Conservation (phyloP, 176 grass and related monocot species). For the Zizania latifolia region DNA sequence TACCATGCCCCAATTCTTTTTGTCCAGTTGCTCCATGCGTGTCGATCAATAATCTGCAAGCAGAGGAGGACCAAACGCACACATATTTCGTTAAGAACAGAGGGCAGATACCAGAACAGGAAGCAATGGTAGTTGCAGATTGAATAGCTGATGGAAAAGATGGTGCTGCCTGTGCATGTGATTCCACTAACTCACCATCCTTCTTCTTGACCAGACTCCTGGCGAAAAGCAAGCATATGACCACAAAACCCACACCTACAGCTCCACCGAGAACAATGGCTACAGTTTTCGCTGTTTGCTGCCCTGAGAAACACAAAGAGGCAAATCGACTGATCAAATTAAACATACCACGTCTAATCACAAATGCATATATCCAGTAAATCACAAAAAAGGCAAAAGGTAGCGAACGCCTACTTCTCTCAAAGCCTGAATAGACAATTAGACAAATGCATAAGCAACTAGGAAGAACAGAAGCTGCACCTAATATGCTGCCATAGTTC, state of each 20-base stretch:
- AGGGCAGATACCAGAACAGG: background rate
- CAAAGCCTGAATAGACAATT: constrained; percentile 30
- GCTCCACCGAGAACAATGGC: constrained; percentile 95
- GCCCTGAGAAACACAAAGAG: constrained; percentile 44
- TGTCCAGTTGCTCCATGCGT: constrained; percentile 32
- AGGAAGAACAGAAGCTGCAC: constrained; percentile 12
- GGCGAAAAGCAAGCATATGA: constrained; percentile 95
- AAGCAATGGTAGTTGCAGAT: constrained; percentile 2
- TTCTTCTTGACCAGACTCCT: constrained; percentile 76
- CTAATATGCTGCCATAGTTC: background rate
- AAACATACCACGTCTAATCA: constrained; percentile 20
- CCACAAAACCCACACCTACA: constrained; percentile 73
- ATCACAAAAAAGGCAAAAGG: constrained; percentile 24
- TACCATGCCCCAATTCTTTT: constrained; percentile 46
- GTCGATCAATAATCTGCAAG: constrained; percentile 70
- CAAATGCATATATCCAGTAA: constrained; percentile 38
- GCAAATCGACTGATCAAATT: constrained; percentile 25
- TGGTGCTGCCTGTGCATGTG: background rate
- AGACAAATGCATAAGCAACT: constrained; percentile 33
- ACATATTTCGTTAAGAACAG: constrained; percentile 26
- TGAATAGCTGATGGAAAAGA: background rate
- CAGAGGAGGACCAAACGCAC: constrained; percentile 17
- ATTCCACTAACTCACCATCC: constrained; percentile 58
- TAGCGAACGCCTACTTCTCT: constrained; percentile 25
- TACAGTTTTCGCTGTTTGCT: constrained; percentile 88